Evolutionary conservation across 306 rosid species (phyloP), one percentile per base, ranked within the genome.

Genomic region (Lagenaria siceraria): DNA sequence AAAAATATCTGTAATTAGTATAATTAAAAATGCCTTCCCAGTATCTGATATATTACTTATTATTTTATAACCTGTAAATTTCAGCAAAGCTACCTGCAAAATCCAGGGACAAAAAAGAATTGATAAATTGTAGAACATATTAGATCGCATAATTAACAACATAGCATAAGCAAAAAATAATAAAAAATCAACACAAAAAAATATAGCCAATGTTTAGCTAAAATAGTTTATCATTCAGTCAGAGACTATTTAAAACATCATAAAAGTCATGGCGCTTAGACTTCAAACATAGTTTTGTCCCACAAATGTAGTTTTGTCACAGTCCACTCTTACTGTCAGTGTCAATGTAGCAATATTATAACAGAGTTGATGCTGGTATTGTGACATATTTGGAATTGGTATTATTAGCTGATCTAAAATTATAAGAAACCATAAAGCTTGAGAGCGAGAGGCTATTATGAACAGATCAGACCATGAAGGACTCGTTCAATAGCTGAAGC

Each of bases 11-110:
- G 97, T 86, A 85, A 90, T 59, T 75, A 89, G 87, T 86, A 95
- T 92, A 82, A 95, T 89, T 59, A 95, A 84, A 85, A 95, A 88
- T 61, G 97, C 97, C 93, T 95, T 95, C 87, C 96, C 98, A 54
- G 97, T 88, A 86, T 95, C 97, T 74, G 98, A 92, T 78, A 95
- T 82, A 77, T 92, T 90, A 84, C 87, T 90, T 86, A 95, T 80
- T 74, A 95, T 90, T 85, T 92, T 94, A 82, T 94, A 94, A 59
- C 98, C 96, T 27, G 97, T 92, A 87, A 92, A 92, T 86, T 95
- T 95, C 89, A 95, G 90, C 97, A 95, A 86, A 55, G 97, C 96
- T 82, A 95, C 97, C 98, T 95, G 97, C 86, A 88, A 83, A 86
- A 82, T 77, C 17, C 75, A 83, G 78, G 55, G 80, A 72, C 58